A percentile compares a stretch with the other conserved stretches of the same genome.
phyloP scores from a whole-genome alignment of 768 basidiomycete genomes.

The Melanogaster broomeanus region DNA sequence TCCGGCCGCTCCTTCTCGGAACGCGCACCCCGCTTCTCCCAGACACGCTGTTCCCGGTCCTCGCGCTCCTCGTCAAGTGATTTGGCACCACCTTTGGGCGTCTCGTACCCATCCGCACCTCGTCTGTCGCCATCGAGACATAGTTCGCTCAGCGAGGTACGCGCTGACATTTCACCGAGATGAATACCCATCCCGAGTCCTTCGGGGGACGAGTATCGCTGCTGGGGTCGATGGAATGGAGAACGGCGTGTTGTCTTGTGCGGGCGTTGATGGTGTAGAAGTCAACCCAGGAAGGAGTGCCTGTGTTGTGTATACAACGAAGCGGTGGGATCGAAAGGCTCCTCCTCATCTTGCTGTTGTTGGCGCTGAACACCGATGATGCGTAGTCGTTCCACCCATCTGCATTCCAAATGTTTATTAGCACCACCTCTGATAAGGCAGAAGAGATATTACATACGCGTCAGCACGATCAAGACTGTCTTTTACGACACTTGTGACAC shows the following conservation, averaged over 20 bases:
- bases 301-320: conserved; percentile 11
- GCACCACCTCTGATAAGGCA: neutral
- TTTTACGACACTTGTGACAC: conserved; percentile 84
- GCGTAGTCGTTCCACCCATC: conserved; percentile 83
- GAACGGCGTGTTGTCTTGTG: conserved; percentile 24
- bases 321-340: conserved; percentile 9
- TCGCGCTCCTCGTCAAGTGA: conserved; percentile 5
- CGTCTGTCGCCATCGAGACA: conserved; percentile 23
- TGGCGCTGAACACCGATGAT: conserved; percentile 75
- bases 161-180: conserved; percentile 27
- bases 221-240: conserved; percentile 33
- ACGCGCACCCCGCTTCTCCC: conserved; percentile 2
- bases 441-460: conserved; percentile 50
- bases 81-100: conserved; percentile 17
- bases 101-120: conserved; percentile 16
- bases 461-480: conserved; percentile 89
- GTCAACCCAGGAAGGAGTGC: conserved; percentile 30
- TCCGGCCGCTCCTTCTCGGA: conserved; percentile 2
- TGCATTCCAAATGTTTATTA: conserved; percentile 27
- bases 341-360: conserved; percentile 26
- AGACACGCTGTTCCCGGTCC: neutral
- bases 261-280: conserved; percentile 32
- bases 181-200: conserved; percentile 25
- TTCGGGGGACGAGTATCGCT: conserved; percentile 27
- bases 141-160: conserved; percentile 32